These are phyloP conservation scores for Penicillium sp. DNA, from an alignment of 2,329 filamentous ascomycete species.

Conservation along the genomic window DNA sequence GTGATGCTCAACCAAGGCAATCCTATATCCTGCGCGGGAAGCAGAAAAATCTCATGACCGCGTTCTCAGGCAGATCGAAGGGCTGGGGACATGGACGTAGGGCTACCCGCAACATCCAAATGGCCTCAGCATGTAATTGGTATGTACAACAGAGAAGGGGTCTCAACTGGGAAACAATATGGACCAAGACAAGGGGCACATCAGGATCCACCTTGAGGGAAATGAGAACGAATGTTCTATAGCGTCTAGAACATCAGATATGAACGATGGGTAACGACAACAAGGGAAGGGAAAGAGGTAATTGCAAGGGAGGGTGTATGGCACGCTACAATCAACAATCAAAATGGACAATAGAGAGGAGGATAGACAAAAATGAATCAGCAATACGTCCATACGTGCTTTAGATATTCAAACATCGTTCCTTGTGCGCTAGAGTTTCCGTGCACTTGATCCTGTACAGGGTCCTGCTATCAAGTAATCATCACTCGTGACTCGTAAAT, in stretches of 20 bases:
- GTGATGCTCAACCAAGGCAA: no score
- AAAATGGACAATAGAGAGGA: no score
- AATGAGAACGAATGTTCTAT: not conserved
- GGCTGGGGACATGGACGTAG: not conserved
- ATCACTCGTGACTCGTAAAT: not conserved
- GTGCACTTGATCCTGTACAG: conserved; percentile 7
- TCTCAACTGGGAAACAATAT: conserved; percentile 3
- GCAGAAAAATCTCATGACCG: not conserved
- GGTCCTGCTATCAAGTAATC: not conserved
- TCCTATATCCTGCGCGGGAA: no score
- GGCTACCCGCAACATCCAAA: not conserved
- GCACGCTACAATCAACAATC: no score
- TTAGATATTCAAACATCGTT: no score
- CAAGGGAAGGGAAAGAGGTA: no score
- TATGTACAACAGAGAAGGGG: conserved; percentile 8
- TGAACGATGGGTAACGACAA: no score
- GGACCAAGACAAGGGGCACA: not conserved
- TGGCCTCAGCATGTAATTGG: conserved; percentile 4
- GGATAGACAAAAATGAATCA: not conserved
- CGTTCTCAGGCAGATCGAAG: not conserved
- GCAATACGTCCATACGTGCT: not conserved
- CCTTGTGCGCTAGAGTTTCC: not conserved
- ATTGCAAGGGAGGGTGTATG: no score
- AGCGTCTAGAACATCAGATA: no score
- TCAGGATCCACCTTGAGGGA: conserved; percentile 4